Evolutionary conservation across 169 alveolate genomes (phyloP).

Genomic region (Plasmodium knowlesi): DNA sequence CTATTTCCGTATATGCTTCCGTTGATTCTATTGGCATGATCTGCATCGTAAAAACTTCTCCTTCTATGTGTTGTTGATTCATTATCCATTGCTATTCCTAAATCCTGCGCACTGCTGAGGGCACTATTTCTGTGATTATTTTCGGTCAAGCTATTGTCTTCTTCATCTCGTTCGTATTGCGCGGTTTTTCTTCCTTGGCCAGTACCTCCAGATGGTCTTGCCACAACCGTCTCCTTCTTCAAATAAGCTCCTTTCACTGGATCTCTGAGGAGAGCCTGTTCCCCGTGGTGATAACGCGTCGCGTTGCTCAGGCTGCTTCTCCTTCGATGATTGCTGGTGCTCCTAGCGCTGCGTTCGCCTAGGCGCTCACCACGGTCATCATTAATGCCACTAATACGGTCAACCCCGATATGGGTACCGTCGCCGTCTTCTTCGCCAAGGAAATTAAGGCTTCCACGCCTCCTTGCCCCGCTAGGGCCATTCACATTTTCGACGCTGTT

Average conservation of each 20-base stretch:
- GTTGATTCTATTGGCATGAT: slow-evolving; percentile 3
- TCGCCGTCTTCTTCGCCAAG: background rate
- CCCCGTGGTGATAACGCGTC: slow-evolving; percentile 11
- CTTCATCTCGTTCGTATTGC: slow-evolving; percentile 32
- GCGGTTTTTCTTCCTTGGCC: background rate
- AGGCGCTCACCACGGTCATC: background rate
- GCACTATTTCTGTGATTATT: slow-evolving; percentile 12
- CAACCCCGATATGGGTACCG: background rate
- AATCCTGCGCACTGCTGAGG: slow-evolving; percentile 18
- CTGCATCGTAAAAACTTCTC: slow-evolving; percentile 20
- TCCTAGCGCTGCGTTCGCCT: background rate
- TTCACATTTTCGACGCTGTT: slow-evolving; percentile 57
- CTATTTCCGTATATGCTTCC: background rate
- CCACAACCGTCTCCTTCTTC: background rate
- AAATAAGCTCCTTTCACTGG: slow-evolving; percentile 12
- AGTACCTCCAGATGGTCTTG: background rate
- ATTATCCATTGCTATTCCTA: background rate
- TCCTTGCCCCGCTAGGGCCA: background rate
- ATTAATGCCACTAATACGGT: background rate
- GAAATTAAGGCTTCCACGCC: background rate
- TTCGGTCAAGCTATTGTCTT: slow-evolving; percentile 1
- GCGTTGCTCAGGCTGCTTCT: slow-evolving; percentile 12
- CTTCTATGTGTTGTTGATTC: background rate
- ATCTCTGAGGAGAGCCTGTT: slow-evolving; percentile 10
- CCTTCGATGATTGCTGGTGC: background rate